Base-by-base conservation (phyloP, 306 rosid species). In the Prinsepia uniflora region DNA sequence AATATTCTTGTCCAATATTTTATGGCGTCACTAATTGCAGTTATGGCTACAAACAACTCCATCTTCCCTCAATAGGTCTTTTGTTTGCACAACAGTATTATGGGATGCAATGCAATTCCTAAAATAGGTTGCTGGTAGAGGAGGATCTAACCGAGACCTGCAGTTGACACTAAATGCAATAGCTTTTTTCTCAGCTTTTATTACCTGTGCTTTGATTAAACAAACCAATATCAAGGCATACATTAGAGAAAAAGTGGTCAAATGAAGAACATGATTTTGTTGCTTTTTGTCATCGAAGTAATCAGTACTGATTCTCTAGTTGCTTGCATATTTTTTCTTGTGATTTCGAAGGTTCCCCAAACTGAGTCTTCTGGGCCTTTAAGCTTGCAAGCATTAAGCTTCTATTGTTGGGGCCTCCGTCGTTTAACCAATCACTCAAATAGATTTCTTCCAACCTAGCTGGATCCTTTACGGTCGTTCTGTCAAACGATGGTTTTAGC, bases 401-500 rank as follows among this genome's bases (percentile, higher is more conserved):
- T 64, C 72, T 30, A n/a, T 70, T 70, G 13, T 70, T 76, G 43
- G 68, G 78, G 34, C n/a, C 67, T 0, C 3, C 3, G 6, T 41
- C 8, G n/a, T 48, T 48, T 48, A 5, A 19, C 72, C 45, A 75
- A 0, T 2, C 1, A 0, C 30, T 36, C 0, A 18, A 3, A 34
- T 41, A 80, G 5, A 10, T 3, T 10, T 2, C 3, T 0, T 20
- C 73, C 2, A 75, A 41, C 7, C 75, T 65, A 7, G 0, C 44
- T 8, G 78, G 50, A 39, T 65, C 68, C 4, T 76, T 57, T 70
- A 87, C 60, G 1, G 70, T 64, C 1, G 62, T 52, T 63, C 82
- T 69, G 30, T 78, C 87, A 18, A 49, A 71, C n/a, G 42, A 52
- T 0, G 89, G 91, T 8, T 79, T 64, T 10, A 80, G 79, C 30